These are phyloP conservation scores for Teunomyces kruisii DNA, from an alignment of 805 yeast genomes.

Conservation along the genomic window DNA sequence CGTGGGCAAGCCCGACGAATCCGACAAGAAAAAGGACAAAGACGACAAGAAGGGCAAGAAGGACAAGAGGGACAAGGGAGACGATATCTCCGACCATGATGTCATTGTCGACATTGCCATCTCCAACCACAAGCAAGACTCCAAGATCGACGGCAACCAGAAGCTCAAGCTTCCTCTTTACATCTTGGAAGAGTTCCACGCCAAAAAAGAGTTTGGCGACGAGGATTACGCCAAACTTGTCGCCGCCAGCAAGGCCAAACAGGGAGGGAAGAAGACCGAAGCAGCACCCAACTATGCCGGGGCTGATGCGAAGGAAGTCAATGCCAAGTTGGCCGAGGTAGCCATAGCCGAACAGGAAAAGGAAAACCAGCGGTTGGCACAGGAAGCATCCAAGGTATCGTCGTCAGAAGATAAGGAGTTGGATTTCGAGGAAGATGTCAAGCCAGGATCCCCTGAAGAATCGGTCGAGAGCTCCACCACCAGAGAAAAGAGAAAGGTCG, in stretches of 20 bases:
- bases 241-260: background rate
- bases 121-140: slow-evolving; percentile 30
- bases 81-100: background rate
- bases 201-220: slow-evolving; percentile 24
- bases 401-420: slow-evolving; percentile 2
- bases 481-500: slow-evolving; percentile 12
- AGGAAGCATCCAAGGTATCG: background rate
- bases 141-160: slow-evolving; percentile 37
- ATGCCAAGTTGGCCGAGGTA: slow-evolving; percentile 3
- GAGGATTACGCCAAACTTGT: slow-evolving; percentile 20
- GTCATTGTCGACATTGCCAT: slow-evolving; percentile 45
- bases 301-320: background rate
- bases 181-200: slow-evolving; percentile 29
- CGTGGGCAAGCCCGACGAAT: background rate
- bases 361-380: slow-evolving; percentile 3
- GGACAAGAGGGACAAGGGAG: background rate
- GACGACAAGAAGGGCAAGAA: no score
- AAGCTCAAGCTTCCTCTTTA: slow-evolving; percentile 25
- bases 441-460: slow-evolving; percentile 1
- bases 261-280: slow-evolving; percentile 6
- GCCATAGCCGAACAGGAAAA: slow-evolving; percentile 5
- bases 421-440: slow-evolving; percentile 2
- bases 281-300: background rate
- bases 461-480: background rate
- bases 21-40: background rate